A percentile compares a stretch with the other conserved stretches of the same genome.
Conservation (phyloP, 2,329 filamentous ascomycete genomes). For the Aspergillus amoenus region DNA sequence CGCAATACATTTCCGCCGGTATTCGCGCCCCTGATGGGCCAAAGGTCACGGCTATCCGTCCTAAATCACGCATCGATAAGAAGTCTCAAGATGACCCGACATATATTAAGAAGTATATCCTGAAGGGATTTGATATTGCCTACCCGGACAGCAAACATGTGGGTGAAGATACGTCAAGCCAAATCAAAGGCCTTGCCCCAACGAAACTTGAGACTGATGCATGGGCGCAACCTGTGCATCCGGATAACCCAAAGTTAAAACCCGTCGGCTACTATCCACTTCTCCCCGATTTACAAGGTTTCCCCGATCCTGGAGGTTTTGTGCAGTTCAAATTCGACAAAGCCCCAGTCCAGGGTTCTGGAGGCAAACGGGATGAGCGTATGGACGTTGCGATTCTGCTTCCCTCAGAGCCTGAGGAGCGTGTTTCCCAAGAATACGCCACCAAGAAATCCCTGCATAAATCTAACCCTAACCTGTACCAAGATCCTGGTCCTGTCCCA, state of each 20-base stretch:
- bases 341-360: constrained; percentile 52
- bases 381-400: constrained; percentile 60
- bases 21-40: constrained; percentile 35
- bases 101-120: constrained; percentile 60
- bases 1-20: constrained; percentile 75
- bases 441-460: constrained; percentile 50
- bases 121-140: constrained; percentile 65
- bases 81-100: constrained; percentile 57
- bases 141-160: constrained; percentile 61
- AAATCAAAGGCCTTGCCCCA: constrained; percentile 54
- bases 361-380: constrained; percentile 55
- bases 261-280: constrained; percentile 61
- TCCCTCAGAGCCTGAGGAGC: constrained; percentile 51
- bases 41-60: constrained; percentile 24
- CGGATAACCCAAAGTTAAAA: constrained; percentile 56
- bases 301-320: constrained; percentile 59
- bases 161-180: constrained; percentile 55
- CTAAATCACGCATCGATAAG: constrained; percentile 31
- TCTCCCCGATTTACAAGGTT: constrained; percentile 60
- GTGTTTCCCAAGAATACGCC: constrained; percentile 48
- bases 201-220: constrained; percentile 57
- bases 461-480: constrained; percentile 50
- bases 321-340: constrained; percentile 62
- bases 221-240: constrained; percentile 61
- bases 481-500: constrained; percentile 53